Evolutionary conservation across 2,329 filamentous ascomycete species (phyloP), one percentile per base, ranked within the genome.

Genomic region (Capronia coronata): DNA sequence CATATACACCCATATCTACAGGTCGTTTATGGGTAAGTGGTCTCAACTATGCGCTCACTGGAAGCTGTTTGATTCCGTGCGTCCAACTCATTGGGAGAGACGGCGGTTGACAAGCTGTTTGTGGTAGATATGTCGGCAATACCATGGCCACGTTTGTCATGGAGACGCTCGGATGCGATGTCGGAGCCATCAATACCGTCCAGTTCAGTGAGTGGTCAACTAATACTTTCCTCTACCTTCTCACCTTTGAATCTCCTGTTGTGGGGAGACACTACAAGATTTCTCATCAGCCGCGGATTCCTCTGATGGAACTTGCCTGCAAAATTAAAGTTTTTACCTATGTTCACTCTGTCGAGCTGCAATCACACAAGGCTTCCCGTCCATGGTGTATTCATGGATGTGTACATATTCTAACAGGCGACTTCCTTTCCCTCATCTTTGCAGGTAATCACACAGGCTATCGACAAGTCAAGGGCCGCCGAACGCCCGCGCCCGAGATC

Each of bases 81-180:
- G 21, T 18, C 14, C 9, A 16, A 1, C 14, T 21, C 2, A 11
- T 14, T 18, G 27, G 14, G 11, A 39, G 25, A 27, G 6, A 11
- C 25, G 25, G 25, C 25, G 25, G n/a, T 32, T 32, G 11, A 32
- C n/a, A 7, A 32, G n/a, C 7, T 9, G 3, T 10, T 7, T n/a
- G 7, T n/a, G 7, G 3, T 67, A 95, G 93, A 66, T 91, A 96
- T 77, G 93, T 98, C 59, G 93, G 93, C 44, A 98, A 98, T 68
- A 95, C 91, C 63, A 95, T 98, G 75, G 90, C 90, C 35, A 89
- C 89, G 1, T 94, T 95, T 64, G 87, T 90, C 59, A 84, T 98
- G 77, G 91, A 98, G 68, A 85, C 86, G 1, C 72, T 98, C 43
- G 93, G 93, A 41, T 96, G 89, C 64, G 91, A 98, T 63, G 91